Conservation (phyloP, 352 stramenopile species). For the Globisporangium paroecandrum region DNA sequence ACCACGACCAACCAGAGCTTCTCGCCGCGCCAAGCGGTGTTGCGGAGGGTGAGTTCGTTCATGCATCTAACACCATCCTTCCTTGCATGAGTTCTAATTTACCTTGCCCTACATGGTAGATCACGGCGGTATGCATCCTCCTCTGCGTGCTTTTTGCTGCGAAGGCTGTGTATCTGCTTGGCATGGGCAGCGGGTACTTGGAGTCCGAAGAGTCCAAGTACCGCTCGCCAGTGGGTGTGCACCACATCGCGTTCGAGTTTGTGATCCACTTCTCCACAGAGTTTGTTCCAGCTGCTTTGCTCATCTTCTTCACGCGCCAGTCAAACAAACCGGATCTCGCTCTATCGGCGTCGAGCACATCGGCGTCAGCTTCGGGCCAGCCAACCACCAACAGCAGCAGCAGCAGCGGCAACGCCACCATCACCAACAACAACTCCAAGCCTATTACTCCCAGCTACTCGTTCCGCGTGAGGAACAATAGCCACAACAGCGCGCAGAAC, state of each 20-base stretch:
- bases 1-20: conserved; percentile 21
- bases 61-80: not conserved
- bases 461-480: conserved; percentile 33
- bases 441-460: conserved; percentile 36
- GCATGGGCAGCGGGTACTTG: conserved; percentile 62
- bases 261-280: conserved; percentile 68
- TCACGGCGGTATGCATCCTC: conserved; percentile 71
- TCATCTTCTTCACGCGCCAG: conserved; percentile 64
- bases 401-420: conserved; percentile 22
- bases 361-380: conserved; percentile 21
- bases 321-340: conserved; percentile 22
- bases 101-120: conserved; percentile 29
- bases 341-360: conserved; percentile 26
- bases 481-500: conserved; percentile 26
- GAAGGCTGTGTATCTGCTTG: conserved; percentile 66
- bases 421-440: conserved; percentile 24
- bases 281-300: conserved; percentile 62
- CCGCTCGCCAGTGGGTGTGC: conserved; percentile 52
- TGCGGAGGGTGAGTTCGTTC: conserved; percentile 45
- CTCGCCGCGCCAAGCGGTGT: conserved; percentile 58
- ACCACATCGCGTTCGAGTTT: conserved; percentile 75
- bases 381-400: not conserved
- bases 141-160: conserved; percentile 64
- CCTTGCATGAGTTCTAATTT: conserved; percentile 12
- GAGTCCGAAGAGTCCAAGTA: conserved; percentile 62